phyloP scores from a whole-genome alignment of 139 green algal species.

The Closterium sp. region DNA sequence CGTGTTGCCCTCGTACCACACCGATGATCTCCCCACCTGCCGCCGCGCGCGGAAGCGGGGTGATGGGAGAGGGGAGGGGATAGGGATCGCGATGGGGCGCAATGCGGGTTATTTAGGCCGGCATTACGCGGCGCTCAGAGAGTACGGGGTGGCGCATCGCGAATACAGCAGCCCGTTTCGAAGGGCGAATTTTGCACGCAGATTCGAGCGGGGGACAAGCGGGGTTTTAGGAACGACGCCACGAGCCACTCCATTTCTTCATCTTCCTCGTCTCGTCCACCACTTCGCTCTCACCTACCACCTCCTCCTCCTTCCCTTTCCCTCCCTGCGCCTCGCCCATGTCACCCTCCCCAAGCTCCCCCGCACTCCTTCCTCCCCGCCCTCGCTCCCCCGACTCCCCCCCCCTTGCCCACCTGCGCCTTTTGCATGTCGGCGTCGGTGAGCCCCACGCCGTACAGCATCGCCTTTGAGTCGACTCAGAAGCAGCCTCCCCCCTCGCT shows the following conservation, averaged over 20 bases:
- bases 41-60: too few relatives aligned
- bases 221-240: not conserved
- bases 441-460: slow-evolving; percentile 95
- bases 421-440: slow-evolving; percentile 92
- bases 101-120: not conserved
- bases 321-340: not conserved
- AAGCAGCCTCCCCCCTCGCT: too few relatives aligned
- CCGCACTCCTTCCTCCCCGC: not conserved
- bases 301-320: not conserved
- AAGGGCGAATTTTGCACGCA: not conserved
- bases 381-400: not conserved
- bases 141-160: not conserved
- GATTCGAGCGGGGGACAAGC: not conserved
- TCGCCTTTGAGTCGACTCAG: slow-evolving; percentile 96
- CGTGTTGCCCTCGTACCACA: slow-evolving; percentile 98
- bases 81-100: not conserved
- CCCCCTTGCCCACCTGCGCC: slow-evolving; percentile 68
- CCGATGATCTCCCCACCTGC: slow-evolving; percentile 82
- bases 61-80: not conserved
- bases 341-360: too few relatives aligned
- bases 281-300: not conserved
- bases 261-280: too few relatives aligned
- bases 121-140: not conserved
- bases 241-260: not conserved
- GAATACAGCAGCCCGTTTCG: not conserved